Evolutionary conservation across 2,329 filamentous ascomycete genomes (phyloP), one percentile per base, ranked within the genome.

Genomic region (Penicillium sp.): DNA sequence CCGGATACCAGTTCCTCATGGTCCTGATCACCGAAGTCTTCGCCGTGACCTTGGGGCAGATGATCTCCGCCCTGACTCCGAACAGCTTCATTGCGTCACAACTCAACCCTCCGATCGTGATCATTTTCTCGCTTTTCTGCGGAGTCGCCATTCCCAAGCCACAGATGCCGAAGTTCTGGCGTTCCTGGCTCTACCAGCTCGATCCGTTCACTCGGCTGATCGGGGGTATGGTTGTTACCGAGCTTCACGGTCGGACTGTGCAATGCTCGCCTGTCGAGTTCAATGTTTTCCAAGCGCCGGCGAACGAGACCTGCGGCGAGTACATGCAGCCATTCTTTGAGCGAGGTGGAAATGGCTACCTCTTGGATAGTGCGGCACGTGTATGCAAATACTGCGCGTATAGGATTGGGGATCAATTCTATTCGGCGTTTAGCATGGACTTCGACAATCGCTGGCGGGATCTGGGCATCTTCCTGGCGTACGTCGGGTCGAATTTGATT

Each of bases 1-100:
- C 92, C 0, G 92, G 92, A 0, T 95, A 93, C 76, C 90, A 94
- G 73, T 96, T 96, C 83, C 81, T 96, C 72, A 91, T 96, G 78
- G 78, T 96, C 4, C 82, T 96, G 55, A 83, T 94, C 68, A 94
- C 90, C 0, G 92, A 96, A 73, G 74, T 96, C 51, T 96, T 96
- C 78, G 87, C 90, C 8, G 89, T 96, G 41, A 92, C 90, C 0
- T 80, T 96, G 1, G 92, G 84, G 3, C 92, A 94, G 72, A 86
- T 85, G 58, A 83, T 96, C 4, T 88, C 90, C 0, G 88, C 92
- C 0, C 77, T 94, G 57, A 95, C 91, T 0, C 91, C 92, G 0
- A 88, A 85, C 25, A 86, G 90, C 1, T 92, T 92, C 76, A 90
- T 96, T 67, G 88, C 90, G 0, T 87, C 89, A 14, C 86, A 94